These are phyloP conservation scores for Boletus subcaerulescens DNA, from an alignment of 768 basidiomycete genomes.

Conservation along the genomic window DNA sequence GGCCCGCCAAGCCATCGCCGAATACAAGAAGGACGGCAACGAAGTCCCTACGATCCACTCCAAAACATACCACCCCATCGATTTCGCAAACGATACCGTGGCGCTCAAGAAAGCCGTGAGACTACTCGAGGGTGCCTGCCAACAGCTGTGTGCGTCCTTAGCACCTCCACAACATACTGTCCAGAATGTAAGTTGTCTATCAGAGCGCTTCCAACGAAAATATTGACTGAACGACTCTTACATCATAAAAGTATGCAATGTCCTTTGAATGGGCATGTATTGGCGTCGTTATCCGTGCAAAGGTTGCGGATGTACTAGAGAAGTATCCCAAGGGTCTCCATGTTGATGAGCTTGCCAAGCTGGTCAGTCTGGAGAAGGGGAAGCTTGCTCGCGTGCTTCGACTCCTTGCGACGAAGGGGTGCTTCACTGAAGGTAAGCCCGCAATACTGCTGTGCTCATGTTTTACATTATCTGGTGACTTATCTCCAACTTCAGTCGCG, in stretches of 20 bases:
- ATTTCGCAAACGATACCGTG: slow-evolving; percentile 17
- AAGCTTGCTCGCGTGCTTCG: slow-evolving; percentile 33
- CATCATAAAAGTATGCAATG: slow-evolving; percentile 10
- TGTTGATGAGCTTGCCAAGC: slow-evolving; percentile 23
- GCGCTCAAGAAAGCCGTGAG: slow-evolving; percentile 26
- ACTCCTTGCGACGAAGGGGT: slow-evolving; percentile 29
- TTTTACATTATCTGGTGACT: background rate
- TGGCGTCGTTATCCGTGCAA: slow-evolving; percentile 22
- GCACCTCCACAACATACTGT: slow-evolving; percentile 30
- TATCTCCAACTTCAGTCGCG: slow-evolving; percentile 13
- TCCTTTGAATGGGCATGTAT: slow-evolving; percentile 28
- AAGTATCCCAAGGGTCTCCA: slow-evolving; percentile 28
- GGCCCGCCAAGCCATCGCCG: slow-evolving; percentile 23
- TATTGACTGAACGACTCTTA: background rate
- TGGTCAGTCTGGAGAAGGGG: slow-evolving; percentile 22
- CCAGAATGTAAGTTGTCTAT: slow-evolving; percentile 17
- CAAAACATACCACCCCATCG: slow-evolving; percentile 21
- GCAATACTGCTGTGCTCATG: background rate
- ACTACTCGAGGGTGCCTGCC: slow-evolving; percentile 26
- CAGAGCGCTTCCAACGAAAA: background rate
- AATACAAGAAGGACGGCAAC: slow-evolving; percentile 23
- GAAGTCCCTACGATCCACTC: slow-evolving; percentile 27
- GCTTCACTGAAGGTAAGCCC: slow-evolving; percentile 28
- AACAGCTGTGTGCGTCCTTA: slow-evolving; percentile 26
- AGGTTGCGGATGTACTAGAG: slow-evolving; percentile 28